These are phyloP conservation scores for Lodderomyces pseudojiufengensis DNA, from an alignment of 1,139 yeast species.

Conservation along the genomic window DNA sequence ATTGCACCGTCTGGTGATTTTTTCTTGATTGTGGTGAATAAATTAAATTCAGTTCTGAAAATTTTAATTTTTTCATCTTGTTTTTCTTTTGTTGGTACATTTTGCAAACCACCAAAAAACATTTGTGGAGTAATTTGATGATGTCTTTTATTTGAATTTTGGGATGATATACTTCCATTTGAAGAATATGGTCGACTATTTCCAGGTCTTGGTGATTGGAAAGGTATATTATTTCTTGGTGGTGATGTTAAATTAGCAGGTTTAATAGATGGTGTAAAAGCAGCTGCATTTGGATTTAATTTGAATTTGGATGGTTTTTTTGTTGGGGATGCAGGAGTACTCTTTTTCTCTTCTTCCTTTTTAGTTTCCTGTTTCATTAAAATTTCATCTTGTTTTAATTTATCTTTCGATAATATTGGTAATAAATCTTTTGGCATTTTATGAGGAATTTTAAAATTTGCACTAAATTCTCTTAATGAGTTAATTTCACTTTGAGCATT, in stretches of 20 bases:
- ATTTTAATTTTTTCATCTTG: conserved; percentile 34
- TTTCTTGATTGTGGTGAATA: conserved; percentile 44
- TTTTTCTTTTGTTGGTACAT: conserved; percentile 45
- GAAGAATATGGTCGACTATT: conserved; percentile 31
- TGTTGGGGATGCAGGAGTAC: conserved; percentile 3
- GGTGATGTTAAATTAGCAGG: conserved; percentile 27
- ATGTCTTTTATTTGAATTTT: conserved; percentile 29
- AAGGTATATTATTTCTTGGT: conserved; percentile 27
- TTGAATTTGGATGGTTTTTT: conserved; percentile 64
- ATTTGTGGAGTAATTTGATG: conserved; percentile 43
- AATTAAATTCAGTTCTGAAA: conserved; percentile 52
- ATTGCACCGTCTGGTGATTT: conserved; percentile 30
- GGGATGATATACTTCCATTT: conserved; percentile 18
- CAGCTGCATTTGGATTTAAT: conserved; percentile 68
- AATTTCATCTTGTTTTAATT: conserved; percentile 60
- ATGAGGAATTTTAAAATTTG: conserved; percentile 73
- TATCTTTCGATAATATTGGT: conserved; percentile 71
- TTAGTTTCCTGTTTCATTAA: conserved; percentile 29
- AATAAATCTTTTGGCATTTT: conserved; percentile 72
- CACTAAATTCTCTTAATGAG: conserved; percentile 79
- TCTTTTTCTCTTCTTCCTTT: conserved; percentile 14
- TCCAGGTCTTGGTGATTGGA: conserved; percentile 33
- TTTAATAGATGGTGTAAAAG: conserved; percentile 57
- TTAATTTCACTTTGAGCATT: conserved; percentile 67
- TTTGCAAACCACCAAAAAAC: conserved; percentile 46